Conservation (phyloP, 129 eudicot species). For the Flaveria trinervia region DNA sequence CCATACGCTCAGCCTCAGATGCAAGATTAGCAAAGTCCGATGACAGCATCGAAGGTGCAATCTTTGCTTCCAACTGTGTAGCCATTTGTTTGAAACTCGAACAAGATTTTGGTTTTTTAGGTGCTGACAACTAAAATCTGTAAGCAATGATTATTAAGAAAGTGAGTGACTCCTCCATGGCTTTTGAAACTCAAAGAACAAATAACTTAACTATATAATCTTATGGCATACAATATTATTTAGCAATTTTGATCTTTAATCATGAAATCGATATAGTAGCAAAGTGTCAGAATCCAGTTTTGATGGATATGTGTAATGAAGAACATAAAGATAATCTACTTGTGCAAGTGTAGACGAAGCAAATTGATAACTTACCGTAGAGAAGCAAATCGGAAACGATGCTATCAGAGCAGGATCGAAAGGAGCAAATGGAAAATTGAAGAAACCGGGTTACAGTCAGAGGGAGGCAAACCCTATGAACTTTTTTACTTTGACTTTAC, state of each 20-base stretch:
- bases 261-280: not conserved
- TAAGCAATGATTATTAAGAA: too few species aligned
- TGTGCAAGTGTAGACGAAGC: not conserved
- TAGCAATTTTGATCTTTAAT: not conserved
- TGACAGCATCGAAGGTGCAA: conserved; percentile 95
- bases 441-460: too few species aligned
- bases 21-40: conserved; percentile 96
- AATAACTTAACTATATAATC: too few species aligned
- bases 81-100: not conserved
- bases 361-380: not conserved
- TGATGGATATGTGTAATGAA: not conserved
- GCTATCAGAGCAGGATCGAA: not conserved
- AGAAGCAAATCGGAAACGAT: not conserved
- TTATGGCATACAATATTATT: too few species aligned
- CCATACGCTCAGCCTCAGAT: conserved; percentile 84
- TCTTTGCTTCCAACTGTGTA: conserved; percentile 52
- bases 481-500: too few species aligned
- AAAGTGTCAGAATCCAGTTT: too few species aligned
- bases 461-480: too few species aligned
- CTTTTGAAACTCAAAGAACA: too few species aligned
- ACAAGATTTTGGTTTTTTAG: not conserved
- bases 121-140: not conserved
- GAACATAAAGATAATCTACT: not conserved
- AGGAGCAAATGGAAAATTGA: not conserved
- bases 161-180: too few species aligned